Base-by-base conservation (phyloP, 2,329 filamentous ascomycete species). In the Trichoderma cornu-damae region DNA sequence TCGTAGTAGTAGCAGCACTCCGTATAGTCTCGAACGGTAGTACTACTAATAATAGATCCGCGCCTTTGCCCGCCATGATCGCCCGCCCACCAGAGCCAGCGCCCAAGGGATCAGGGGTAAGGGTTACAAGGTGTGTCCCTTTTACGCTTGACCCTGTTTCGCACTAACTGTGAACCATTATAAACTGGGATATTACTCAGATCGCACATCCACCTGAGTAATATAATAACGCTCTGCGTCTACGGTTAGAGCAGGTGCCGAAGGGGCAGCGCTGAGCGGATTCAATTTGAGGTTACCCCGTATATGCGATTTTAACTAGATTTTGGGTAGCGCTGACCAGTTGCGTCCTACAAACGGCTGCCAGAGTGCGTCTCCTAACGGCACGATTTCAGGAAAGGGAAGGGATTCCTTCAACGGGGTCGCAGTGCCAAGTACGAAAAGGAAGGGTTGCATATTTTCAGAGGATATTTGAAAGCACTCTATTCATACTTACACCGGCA, bases 111-210 rank as follows among this genome's bases (percentile, higher is more conserved):
- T 20, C 42, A 47, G 51, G 42, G 51, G n/a, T 12, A 18, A n/a
- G 12, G 32, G 34, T 6, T 16, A 2, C 37, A 30, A 24, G 16
- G 42, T 32, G 42, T 37, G 32, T 37, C 18, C 20, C 46, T 6
- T 26, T 50, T 26, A 6, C 50, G 16, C 8, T 28, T 16, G 9
- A 26, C n/a, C 26, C n/a, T 28, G 9, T 30, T 30, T 43, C 5
- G 20, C 38, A 26, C 38, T 44, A 37, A 35, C n/a, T n/a, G n/a
- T n/a, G n/a, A n/a, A n/a, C 14, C 38, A 14, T 24, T 37, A 24
- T 42, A 20, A 14, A 6, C 14, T 35, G 11, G n/a, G 20, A 28
- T 30, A 54, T 46, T 54, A 55, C 51, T 55, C 42, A 55, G 51
- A 37, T 22, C 6, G 32, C 16, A 16, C 24, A n/a, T 16, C 24